Percentiles rank a stretch among this genome's conserved stretches.
Evolutionary conservation across 306 rosid genomes (phyloP).

Genomic region (Pueraria montana): DNA sequence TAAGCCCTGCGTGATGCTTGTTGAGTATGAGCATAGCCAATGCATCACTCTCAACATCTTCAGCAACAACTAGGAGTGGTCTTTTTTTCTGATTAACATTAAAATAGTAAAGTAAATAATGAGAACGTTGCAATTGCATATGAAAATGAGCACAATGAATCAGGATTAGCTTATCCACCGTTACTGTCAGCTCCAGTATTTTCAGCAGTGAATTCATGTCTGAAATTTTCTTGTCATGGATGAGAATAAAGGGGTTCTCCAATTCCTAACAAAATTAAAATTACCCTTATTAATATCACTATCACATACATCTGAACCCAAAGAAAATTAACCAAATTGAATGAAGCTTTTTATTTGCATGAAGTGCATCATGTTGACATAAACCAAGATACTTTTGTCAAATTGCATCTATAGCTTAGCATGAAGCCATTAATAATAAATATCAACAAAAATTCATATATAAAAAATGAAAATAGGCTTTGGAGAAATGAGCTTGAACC

Average conservation of each 20-base stretch:
- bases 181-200: slow-evolving; percentile 77
- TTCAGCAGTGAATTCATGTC: slow-evolving; percentile 77
- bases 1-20: slow-evolving; percentile 92
- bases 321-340: slow-evolving; percentile 14
- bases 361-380: slow-evolving; percentile 18
- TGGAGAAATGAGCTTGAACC: slow-evolving; percentile 12
- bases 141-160: slow-evolving; percentile 33
- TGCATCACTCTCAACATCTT: slow-evolving; percentile 94
- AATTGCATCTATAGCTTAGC: slow-evolving; percentile 33
- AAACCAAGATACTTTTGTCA: slow-evolving; percentile 29
- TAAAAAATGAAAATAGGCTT: slow-evolving; percentile 32
- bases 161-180: slow-evolving; percentile 61
- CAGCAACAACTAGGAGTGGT: slow-evolving; percentile 92
- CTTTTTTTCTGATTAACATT: slow-evolving; percentile 70
- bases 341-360: slow-evolving; percentile 18
- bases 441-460: not conserved
- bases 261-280: slow-evolving; percentile 72
- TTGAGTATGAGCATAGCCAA: slow-evolving; percentile 94
- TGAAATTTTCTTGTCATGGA: slow-evolving; percentile 89
- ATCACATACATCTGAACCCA: slow-evolving; percentile 28
- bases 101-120: slow-evolving; percentile 38
- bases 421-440: slow-evolving; percentile 31
- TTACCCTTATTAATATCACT: slow-evolving; percentile 23
- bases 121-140: slow-evolving; percentile 43
- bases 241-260: slow-evolving; percentile 88